Base-by-base conservation (phyloP, 1,284 basidiomycete species). In the Melampsora larici-populina region DNA sequence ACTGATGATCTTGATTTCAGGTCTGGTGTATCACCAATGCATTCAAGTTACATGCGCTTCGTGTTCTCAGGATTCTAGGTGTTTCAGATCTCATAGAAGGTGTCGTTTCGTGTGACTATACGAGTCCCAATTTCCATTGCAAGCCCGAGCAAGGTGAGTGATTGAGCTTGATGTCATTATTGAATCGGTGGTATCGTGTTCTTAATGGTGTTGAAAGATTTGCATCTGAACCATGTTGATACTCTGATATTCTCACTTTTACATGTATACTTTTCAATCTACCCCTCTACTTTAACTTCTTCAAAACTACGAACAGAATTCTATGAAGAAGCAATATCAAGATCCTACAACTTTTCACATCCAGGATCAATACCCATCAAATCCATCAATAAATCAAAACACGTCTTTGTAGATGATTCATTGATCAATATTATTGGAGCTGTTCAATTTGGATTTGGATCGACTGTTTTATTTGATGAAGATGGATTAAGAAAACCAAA, bases 41-140 rank as follows among this genome's bases (percentile, higher is more conserved):
- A 46, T 67, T 63, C 21, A 79, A 48, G 11, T 79, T 93, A 90
- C 92, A 94, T 83, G 93, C 93, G 6, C 85, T 88, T 80, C 88
- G 93, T 36, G 92, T 94, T 0, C 87, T 95, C 67, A 86, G 86
- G 13, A 91, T 94, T 46, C 86, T 95, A 51, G 86, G 88, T 66
- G 84, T 95, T 17, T 87, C 89, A 24, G 90, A 93, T 81, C 88
- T 89, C 69, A 86, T 95, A 76, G 93, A 95, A 80, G 91, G 89
- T 17, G 83, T 94, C 18, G 88, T 93, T 11, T 95, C 86, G 82
- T 95, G 93, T 82, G 89, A 95, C 84, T 95, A 95, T 80, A 84
- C 86, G 9, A 81, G 88, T 51, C 86, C 87, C 18, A 83, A 90
- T 79, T 92, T 95, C 83, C 86, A 87, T 6, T 94, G 92, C 86